Evolutionary conservation across 2,329 filamentous ascomycete genomes (phyloP), one percentile per base, ranked within the genome.

Genomic region (Hymenoscyphus linearis): DNA sequence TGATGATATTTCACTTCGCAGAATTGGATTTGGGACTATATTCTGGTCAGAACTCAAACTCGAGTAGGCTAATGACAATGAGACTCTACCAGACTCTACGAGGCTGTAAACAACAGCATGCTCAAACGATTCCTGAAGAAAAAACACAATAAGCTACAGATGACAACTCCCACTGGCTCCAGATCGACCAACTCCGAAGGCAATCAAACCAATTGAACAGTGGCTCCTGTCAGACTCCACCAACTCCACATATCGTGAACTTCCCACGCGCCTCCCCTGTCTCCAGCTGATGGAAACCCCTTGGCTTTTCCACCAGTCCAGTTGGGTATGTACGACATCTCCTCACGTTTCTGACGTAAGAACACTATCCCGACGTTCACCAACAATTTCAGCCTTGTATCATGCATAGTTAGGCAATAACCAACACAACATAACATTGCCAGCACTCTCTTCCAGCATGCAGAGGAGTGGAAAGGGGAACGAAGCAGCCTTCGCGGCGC

Each of bases 331-430:
- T 47, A 47, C 18, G 40, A 47, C 40, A 47, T 47, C 40, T 22
- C 40, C 40, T 47, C 40, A 47, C 18, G 40, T 53, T 53, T 53
- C 50, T 53, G 25, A 53, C 50, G 50, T 53, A 26, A 53, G 50
- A 53, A 53, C 50, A 25, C 50, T 53, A 53, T 53, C 50, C 50
- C n/a, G n/a, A 53, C 50, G 50, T 53, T 53, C 13, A 53, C 25
- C 50, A 34, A 34, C 27, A 53, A 26, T 7, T 12, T 31, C 50
- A 31, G 26, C 50, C 50, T 53, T 53, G 50, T 53, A 47, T 47
- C n/a, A 53, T 31, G 31, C 31, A 31, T 27, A 4, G 26, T 18
- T 18, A 52, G 14, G 14, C 9, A 3, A 34, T 31, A 7, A 14
- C 25, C 25, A 53, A 27, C 50, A 53, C 47, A 26, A n/a, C 27